Evolutionary conservation across 2,329 filamentous ascomycete genomes (phyloP).

Genomic region (Claviceps cyperi): DNA sequence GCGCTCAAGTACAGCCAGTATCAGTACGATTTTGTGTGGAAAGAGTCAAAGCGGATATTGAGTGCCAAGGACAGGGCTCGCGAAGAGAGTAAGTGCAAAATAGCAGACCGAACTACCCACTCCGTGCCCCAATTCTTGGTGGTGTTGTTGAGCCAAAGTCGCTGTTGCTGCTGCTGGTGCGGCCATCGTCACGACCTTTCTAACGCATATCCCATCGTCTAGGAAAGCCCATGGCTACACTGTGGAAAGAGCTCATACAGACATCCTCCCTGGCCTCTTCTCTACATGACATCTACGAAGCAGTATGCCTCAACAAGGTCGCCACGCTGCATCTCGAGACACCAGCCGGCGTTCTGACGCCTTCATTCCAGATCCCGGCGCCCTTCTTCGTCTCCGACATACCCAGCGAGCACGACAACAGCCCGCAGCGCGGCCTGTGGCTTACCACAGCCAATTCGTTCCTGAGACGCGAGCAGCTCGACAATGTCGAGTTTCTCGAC

Average conservation of each 20-base stretch:
- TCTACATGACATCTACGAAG: constrained; percentile 67
- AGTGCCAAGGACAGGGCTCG: constrained; percentile 68
- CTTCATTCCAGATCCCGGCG: constrained; percentile 50
- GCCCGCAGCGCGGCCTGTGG: constrained; percentile 59
- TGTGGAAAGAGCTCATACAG: constrained; percentile 58
- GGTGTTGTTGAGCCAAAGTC: neutral
- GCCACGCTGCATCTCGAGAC: constrained; percentile 67
- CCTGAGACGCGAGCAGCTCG: constrained; percentile 49
- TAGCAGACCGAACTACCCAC: neutral
- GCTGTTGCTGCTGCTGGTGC: neutral
- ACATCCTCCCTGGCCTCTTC: constrained; percentile 68
- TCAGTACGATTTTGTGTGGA: constrained; percentile 79
- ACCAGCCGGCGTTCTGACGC: constrained; percentile 39
- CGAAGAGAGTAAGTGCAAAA: constrained; percentile 40
- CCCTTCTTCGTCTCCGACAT: constrained; percentile 60
- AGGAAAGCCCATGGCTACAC: constrained; percentile 45
- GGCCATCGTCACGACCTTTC: neutral
- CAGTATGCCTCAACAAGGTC: constrained; percentile 72
- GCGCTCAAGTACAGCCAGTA: constrained; percentile 87
- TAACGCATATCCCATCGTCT: neutral
- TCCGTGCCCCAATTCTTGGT: neutral
- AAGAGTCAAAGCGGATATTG: constrained; percentile 73
- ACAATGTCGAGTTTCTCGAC: constrained; percentile 56
- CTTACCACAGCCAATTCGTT: constrained; percentile 75
- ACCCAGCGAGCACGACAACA: constrained; percentile 51